Conservation (phyloP, 345 rosid species). For the Citrus medica region DNA sequence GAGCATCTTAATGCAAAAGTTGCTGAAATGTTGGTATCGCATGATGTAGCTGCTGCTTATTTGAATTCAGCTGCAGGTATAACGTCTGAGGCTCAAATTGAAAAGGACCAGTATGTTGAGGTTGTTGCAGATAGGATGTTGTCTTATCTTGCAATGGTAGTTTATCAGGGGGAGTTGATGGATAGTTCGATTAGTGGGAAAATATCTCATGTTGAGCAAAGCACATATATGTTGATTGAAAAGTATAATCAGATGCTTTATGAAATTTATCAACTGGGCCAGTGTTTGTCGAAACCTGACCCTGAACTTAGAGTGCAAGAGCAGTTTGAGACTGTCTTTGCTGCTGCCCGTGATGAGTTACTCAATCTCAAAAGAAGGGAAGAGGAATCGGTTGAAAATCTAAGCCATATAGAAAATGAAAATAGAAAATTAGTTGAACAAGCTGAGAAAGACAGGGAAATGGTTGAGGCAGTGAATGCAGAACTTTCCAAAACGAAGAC, state of each 20-base stretch:
- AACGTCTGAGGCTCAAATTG: conserved; percentile 20
- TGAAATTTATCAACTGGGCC: conserved; percentile 65
- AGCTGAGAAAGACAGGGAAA: conserved; percentile 47
- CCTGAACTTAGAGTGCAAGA: conserved; percentile 46
- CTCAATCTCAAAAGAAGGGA: conserved; percentile 59
- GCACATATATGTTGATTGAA: conserved; percentile 48
- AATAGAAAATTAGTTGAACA: conserved; percentile 57
- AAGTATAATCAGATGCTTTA: conserved; percentile 56
- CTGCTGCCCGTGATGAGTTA: conserved; percentile 60
- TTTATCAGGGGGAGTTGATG: conserved; percentile 51
- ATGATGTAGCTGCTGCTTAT: conserved; percentile 10
- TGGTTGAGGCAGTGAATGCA: conserved; percentile 31
- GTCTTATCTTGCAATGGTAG: conserved; percentile 49
- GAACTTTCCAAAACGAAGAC: conserved; percentile 52
- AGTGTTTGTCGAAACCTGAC: conserved; percentile 48
- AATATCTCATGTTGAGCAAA: conserved; percentile 56
- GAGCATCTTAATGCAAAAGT: conserved; percentile 53
- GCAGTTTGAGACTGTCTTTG: conserved; percentile 50
- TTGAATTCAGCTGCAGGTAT: conserved; percentile 12
- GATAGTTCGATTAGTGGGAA: conserved; percentile 52
- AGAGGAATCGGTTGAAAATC: conserved; percentile 36
- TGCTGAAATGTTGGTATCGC: conserved; percentile 37
- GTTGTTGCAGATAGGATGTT: conserved; percentile 57
- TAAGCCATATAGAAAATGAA: conserved; percentile 49
- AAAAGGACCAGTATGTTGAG: conserved; percentile 39